These are phyloP conservation scores for Termitomyces sp. DNA, from an alignment of 768 basidiomycete species.

Conservation along the genomic window DNA sequence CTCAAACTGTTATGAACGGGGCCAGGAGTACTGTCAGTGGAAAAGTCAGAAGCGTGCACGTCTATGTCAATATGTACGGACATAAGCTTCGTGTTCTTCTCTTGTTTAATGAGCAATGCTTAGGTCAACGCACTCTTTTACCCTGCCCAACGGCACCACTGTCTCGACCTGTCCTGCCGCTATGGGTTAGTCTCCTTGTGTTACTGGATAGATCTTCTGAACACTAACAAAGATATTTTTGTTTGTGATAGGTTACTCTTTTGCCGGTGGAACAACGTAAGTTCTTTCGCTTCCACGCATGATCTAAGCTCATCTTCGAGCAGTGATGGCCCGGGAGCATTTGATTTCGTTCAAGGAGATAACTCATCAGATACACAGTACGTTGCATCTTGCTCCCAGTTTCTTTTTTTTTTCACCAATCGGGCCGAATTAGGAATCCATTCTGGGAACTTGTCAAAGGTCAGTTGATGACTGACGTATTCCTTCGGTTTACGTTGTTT, in stretches of 20 bases:
- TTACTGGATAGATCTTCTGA: background rate
- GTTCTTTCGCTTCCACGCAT: slow-evolving; percentile 20
- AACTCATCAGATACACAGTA: slow-evolving; percentile 61
- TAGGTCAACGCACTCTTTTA: slow-evolving; percentile 66
- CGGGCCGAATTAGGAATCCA: slow-evolving; percentile 50
- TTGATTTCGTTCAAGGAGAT: slow-evolving; percentile 76
- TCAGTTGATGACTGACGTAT: slow-evolving; percentile 17
- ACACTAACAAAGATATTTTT: slow-evolving; percentile 4
- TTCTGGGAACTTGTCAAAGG: slow-evolving; percentile 83
- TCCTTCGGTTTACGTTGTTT: background rate
- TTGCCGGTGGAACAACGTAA: slow-evolving; percentile 81
- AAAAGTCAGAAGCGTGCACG: slow-evolving; percentile 67
- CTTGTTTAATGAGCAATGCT: slow-evolving; percentile 2
- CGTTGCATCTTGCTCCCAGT: slow-evolving; percentile 16
- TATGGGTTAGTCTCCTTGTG: slow-evolving; percentile 47
- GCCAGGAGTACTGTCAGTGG: slow-evolving; percentile 51
- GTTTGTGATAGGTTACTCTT: slow-evolving; percentile 54
- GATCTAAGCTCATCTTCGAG: background rate
- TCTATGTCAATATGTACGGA: slow-evolving; percentile 66
- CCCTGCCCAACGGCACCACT: slow-evolving; percentile 61
- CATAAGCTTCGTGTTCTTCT: background rate
- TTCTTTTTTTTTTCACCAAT: background rate
- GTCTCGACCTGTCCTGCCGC: slow-evolving; percentile 79
- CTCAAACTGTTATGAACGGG: slow-evolving; percentile 59
- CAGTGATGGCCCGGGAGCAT: slow-evolving; percentile 78